Evolutionary conservation across 2,329 filamentous ascomycete species (phyloP).

Genomic region (Ampelomyces quisqualis): DNA sequence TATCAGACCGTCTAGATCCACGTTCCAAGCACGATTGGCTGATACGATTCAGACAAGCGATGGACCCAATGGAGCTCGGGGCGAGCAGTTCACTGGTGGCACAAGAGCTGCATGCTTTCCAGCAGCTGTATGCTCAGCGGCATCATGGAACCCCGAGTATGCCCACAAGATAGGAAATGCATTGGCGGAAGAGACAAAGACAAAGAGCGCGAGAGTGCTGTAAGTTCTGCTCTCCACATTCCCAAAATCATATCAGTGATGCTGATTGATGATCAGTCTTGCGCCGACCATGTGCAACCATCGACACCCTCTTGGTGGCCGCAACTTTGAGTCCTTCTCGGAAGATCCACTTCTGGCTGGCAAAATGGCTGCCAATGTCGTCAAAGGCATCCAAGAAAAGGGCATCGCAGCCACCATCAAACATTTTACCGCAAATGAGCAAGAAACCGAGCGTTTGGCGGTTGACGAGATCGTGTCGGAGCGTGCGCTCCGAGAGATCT

Average conservation of each 20-base stretch:
- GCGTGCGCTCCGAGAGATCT: conserved; percentile 61
- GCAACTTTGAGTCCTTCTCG: conserved; percentile 74
- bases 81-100: conserved; percentile 64
- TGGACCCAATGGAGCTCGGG: conserved; percentile 68
- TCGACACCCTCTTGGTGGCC: conserved; percentile 73
- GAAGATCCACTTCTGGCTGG: conserved; percentile 70
- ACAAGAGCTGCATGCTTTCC: conserved; percentile 70
- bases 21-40: conserved; percentile 1
- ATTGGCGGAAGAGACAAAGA: conserved; percentile 68
- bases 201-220: conserved; percentile 71
- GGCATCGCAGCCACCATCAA: conserved; percentile 72
- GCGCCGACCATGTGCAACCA: conserved; percentile 80
- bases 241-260: too few species aligned
- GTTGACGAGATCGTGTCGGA: conserved; percentile 52
- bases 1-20: conserved; percentile 4
- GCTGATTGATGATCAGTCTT: conserved; percentile 45
- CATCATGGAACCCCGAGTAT: conserved; percentile 72
- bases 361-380: conserved; percentile 62
- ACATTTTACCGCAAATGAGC: conserved; percentile 68
- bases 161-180: conserved; percentile 58
- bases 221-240: conserved; percentile 11
- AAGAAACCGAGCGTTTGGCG: conserved; percentile 69
- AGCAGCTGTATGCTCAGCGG: conserved; percentile 65
- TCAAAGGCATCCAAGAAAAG: conserved; percentile 62
- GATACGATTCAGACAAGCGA: conserved; percentile 56